A percentile compares a stretch with the other conserved stretches of the same genome.
phyloP scores from a whole-genome alignment of 345 rosid genomes.

The Populus deltoides region DNA sequence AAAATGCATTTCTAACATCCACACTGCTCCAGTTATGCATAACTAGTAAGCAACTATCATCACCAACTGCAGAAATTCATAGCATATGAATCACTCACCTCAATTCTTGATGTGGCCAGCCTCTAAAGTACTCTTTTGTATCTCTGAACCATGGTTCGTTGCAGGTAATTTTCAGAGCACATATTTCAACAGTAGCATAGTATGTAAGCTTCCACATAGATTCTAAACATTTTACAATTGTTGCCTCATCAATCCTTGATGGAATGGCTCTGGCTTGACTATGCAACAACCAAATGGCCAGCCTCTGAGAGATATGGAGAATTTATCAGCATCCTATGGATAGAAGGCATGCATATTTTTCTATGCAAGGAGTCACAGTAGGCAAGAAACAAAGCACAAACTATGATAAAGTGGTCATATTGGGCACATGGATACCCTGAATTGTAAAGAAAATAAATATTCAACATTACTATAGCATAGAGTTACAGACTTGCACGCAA shows the following conservation, averaged over 20 bases:
- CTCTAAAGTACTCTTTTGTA: constrained; percentile 53
- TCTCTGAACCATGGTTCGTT: constrained; percentile 76
- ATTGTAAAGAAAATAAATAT: background rate
- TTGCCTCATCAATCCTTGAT: constrained; percentile 50
- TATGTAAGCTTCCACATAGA: constrained; percentile 88
- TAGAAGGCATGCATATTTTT: background rate
- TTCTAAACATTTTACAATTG: constrained; percentile 70
- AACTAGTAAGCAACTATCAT: background rate
- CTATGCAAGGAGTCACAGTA: background rate
- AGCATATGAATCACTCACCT: constrained; percentile 50
- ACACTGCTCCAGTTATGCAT: background rate
- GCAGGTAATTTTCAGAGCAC: constrained; percentile 47
- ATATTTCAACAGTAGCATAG: constrained; percentile 63
- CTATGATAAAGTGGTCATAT: background rate
- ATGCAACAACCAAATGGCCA: constrained; percentile 57
- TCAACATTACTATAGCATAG: background rate
- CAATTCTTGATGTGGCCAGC: constrained; percentile 90
- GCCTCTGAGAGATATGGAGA: constrained; percentile 43
- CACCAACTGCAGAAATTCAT: background rate
- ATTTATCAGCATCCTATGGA: constrained; percentile 5
- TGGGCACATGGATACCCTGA: background rate
- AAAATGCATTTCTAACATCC: background rate
- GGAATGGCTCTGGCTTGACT: constrained; percentile 38
- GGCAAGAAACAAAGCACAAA: background rate
- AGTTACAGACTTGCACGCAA: background rate